Evolutionary conservation across 2,329 filamentous ascomycete species (phyloP).

Genomic region (Plenodomus biglobosus): DNA sequence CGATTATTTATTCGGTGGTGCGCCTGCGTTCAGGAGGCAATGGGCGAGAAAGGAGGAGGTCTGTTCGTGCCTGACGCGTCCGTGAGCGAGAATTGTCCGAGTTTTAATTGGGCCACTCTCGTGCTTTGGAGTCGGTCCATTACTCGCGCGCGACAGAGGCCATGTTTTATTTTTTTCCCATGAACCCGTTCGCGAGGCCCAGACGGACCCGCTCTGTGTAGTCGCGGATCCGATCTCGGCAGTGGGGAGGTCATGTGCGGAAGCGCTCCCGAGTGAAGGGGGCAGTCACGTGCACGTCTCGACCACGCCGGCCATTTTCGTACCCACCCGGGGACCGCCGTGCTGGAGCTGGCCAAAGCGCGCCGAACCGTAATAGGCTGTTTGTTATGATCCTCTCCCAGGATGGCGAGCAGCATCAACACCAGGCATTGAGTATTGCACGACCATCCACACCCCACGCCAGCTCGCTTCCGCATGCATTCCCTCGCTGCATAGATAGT

Average conservation of each 20-base stretch:
- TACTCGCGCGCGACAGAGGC: not conserved
- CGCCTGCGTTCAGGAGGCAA: conserved; percentile 1
- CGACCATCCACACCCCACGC: conserved; percentile 3
- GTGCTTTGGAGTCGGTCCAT: not conserved
- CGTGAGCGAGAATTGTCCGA: conserved; percentile 3
- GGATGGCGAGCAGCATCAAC: conserved; percentile 13
- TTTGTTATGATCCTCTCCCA: conserved; percentile 23
- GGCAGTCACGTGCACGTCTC: conserved; percentile 14
- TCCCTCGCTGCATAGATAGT: conserved; percentile 10
- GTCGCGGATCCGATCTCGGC: not conserved
- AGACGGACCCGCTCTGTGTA: not conserved
- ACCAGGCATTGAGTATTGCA: conserved; percentile 15
- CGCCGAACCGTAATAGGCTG: conserved; percentile 14
- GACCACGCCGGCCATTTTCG: not conserved
- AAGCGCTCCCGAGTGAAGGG: conserved; percentile 9
- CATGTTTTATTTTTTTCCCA: not conserved
- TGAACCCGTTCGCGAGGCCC: not conserved
- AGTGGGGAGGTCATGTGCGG: not conserved
- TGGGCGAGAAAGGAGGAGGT: not conserved
- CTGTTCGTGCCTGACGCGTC: conserved; percentile 1
- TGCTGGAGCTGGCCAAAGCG: conserved; percentile 8
- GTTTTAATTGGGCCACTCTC: conserved; percentile 5
- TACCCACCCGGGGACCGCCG: too few relatives aligned
- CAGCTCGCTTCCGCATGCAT: conserved; percentile 18
- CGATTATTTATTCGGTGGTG: not conserved